Percentiles rank a stretch among this genome's conserved stretches.
Conservation (phyloP, 2,329 filamentous ascomycete genomes). For the Fusarium sp. region DNA sequence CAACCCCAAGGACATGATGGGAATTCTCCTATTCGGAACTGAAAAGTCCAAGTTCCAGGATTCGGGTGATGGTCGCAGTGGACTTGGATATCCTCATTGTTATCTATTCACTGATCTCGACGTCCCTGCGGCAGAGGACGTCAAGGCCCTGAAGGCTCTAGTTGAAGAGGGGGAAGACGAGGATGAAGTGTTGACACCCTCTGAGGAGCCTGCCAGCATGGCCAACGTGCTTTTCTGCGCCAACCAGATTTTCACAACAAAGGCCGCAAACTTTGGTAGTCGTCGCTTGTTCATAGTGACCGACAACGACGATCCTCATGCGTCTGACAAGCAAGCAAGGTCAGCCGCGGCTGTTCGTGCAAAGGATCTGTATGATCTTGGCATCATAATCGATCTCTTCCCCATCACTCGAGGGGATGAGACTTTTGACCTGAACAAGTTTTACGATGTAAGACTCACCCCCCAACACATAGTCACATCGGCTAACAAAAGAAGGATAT, state of each 20-base stretch:
- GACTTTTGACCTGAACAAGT: conserved; percentile 84
- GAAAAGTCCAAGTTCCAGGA: conserved; percentile 83
- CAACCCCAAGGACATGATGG: conserved; percentile 97
- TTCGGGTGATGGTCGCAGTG: conserved; percentile 69
- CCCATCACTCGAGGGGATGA: conserved; percentile 80
- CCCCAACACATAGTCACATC: neutral
- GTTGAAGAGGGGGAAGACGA: conserved; percentile 83
- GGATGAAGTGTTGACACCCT: conserved; percentile 75
- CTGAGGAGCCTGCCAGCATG: conserved; percentile 80
- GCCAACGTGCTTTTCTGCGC: conserved; percentile 92
- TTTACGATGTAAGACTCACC: conserved; percentile 80
- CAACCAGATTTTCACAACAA: conserved; percentile 96
- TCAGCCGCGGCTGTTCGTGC: conserved; percentile 86
- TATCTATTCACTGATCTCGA: conserved; percentile 92
- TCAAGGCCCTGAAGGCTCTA: conserved; percentile 81
- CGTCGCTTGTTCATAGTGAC: conserved; percentile 95
- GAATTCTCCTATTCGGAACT: conserved; percentile 91
- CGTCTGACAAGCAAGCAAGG: conserved; percentile 76
- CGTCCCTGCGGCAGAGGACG: conserved; percentile 86
- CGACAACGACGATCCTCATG: conserved; percentile 89
- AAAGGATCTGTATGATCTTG: conserved; percentile 94
- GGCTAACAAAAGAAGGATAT: conserved; percentile 73
- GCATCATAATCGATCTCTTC: conserved; percentile 92
- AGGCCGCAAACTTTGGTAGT: conserved; percentile 93
- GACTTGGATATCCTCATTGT: conserved; percentile 85